Percentiles rank a stretch among this genome's conserved stretches.
Conservation (phyloP, 2,329 filamentous ascomycete genomes). For the Pseudogymnoascus sp. region DNA sequence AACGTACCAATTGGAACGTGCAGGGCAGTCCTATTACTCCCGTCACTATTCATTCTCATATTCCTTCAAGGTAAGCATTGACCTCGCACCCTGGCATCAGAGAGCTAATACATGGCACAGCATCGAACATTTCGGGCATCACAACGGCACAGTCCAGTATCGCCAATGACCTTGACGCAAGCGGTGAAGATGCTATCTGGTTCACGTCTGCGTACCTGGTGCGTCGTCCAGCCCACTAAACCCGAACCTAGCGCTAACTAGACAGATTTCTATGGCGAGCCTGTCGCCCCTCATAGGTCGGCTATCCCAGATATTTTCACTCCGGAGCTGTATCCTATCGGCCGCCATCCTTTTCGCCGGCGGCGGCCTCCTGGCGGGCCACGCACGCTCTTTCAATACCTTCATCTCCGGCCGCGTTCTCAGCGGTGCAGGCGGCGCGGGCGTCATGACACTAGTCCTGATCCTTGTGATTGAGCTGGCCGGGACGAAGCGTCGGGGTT, state of each 20-base stretch:
- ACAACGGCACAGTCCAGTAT: slow-evolving; percentile 73
- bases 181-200: slow-evolving; percentile 61
- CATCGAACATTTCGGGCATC: slow-evolving; percentile 67
- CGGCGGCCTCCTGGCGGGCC: slow-evolving; percentile 57
- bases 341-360: slow-evolving; percentile 49
- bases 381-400: slow-evolving; percentile 45
- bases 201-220: slow-evolving; percentile 69
- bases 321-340: slow-evolving; percentile 54
- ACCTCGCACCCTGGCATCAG: not conserved
- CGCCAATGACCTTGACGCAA: slow-evolving; percentile 65
- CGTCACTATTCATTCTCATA: slow-evolving; percentile 47
- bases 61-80: slow-evolving; percentile 46
- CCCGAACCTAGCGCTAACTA: not conserved
- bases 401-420: slow-evolving; percentile 64
- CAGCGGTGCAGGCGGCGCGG: slow-evolving; percentile 60
- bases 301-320: slow-evolving; percentile 64
- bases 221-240: slow-evolving; percentile 11
- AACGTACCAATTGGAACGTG: slow-evolving; percentile 22
- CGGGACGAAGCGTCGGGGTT: slow-evolving; percentile 55
- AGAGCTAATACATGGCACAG: slow-evolving; percentile 15
- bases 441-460: slow-evolving; percentile 63
- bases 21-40: slow-evolving; percentile 37
- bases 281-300: slow-evolving; percentile 63
- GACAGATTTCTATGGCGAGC: slow-evolving; percentile 45
- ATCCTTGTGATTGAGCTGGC: slow-evolving; percentile 71